These are phyloP conservation scores for Vigna radiata DNA, from an alignment of 306 rosid species.

Conservation along the genomic window DNA sequence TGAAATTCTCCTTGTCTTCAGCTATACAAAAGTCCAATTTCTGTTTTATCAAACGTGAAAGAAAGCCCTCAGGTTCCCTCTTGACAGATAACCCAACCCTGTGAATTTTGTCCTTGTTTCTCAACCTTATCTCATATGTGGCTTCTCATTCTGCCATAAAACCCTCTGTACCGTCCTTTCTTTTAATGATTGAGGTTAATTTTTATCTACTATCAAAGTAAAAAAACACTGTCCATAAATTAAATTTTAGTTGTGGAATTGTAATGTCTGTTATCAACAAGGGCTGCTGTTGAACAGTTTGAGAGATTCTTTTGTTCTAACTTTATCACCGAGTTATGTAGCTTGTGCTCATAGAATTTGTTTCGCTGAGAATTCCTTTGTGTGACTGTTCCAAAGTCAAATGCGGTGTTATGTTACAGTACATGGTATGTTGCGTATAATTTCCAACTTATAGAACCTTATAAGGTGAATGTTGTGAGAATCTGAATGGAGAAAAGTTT, in stretches of 20 bases:
- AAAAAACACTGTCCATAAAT: too few relatives aligned
- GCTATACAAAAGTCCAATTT: conserved; percentile 62
- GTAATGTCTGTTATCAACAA: background rate
- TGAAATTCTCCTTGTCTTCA: conserved; percentile 60
- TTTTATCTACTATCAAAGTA: background rate
- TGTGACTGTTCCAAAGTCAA: conserved; percentile 22
- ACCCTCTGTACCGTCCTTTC: conserved; percentile 18
- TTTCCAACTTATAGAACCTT: conserved; percentile 18
- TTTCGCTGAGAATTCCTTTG: background rate
- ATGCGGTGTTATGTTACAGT: background rate
- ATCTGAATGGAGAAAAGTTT: conserved; percentile 23
- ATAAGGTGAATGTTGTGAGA: conserved; percentile 29
- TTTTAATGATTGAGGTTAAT: background rate
- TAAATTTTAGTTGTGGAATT: background rate
- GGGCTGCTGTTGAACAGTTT: background rate
- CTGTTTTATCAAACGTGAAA: conserved; percentile 45
- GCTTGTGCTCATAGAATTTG: conserved; percentile 5
- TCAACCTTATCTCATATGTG: conserved; percentile 41
- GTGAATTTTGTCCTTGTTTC: conserved; percentile 35
- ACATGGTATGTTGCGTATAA: conserved; percentile 30
- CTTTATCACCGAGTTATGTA: background rate
- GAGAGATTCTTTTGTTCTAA: background rate
- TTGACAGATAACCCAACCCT: conserved; percentile 38
- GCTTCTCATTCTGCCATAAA: conserved; percentile 1
- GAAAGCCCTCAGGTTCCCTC: conserved; percentile 20